Percentiles rank a stretch among this genome's conserved stretches.
Evolutionary conservation across 225 moss, liverwort and hornwort genomes (phyloP).

Genomic region (Thuidium tamariscinum): DNA sequence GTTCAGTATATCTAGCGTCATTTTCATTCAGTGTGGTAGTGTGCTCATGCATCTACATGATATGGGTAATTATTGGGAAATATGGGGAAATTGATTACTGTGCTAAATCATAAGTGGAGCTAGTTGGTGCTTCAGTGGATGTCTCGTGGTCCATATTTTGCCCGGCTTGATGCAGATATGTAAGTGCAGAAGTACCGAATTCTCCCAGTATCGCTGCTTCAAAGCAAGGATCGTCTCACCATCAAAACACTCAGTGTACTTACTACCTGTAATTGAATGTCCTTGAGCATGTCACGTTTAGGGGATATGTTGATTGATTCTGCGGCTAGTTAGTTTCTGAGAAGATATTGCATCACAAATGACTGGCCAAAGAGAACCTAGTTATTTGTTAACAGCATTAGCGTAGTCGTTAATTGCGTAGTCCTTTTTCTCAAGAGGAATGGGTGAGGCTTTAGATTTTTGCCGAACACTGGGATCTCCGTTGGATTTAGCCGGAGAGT

Average conservation of each 20-base stretch:
- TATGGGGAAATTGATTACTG: background rate
- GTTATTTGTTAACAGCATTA: background rate
- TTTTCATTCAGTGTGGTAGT: background rate
- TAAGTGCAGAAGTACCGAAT: background rate
- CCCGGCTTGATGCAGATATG: background rate
- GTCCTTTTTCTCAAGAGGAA: background rate
- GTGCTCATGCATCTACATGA: background rate
- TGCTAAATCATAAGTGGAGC: background rate
- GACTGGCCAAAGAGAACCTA: background rate
- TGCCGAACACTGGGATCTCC: background rate
- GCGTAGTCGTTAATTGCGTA: background rate
- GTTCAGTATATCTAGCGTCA: background rate
- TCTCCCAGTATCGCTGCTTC: background rate
- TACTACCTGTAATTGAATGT: background rate
- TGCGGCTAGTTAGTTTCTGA: background rate
- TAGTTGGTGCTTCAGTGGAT: background rate
- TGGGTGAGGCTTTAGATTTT: background rate
- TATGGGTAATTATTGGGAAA: background rate
- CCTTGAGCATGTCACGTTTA: background rate
- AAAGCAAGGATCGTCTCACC: background rate
- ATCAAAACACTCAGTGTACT: background rate
- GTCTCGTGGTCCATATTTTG: background rate
- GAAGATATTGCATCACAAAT: background rate
- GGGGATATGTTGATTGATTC: background rate
- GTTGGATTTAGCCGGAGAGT: background rate